Conservation (phyloP, 305 asterid species). For the Fraxinus albicans region DNA sequence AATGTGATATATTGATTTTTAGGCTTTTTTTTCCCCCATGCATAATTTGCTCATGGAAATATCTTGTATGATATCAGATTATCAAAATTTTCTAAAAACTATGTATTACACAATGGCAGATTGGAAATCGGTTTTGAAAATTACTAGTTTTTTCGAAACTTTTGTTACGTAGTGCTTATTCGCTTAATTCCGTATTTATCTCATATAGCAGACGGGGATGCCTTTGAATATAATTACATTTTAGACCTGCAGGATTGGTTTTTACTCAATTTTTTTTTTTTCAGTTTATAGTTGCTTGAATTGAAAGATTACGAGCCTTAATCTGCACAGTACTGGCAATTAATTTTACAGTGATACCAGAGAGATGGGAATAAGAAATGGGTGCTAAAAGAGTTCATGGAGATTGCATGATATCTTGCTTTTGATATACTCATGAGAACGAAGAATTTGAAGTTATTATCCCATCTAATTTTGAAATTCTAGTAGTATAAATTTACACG, state of each 20-base stretch:
- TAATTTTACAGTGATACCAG: background rate
- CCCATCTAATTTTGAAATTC: background rate
- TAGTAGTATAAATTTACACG: too few species aligned
- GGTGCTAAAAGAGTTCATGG: background rate
- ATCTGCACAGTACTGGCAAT: background rate
- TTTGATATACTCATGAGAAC: background rate
- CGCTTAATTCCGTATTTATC: background rate
- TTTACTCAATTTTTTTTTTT: background rate
- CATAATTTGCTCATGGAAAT: background rate
- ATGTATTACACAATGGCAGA: background rate
- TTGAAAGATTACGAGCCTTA: background rate
- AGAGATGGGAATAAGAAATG: background rate
- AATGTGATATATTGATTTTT: background rate
- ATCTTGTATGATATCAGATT: background rate
- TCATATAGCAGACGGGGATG: background rate
- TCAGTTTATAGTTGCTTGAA: background rate
- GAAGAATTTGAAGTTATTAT: background rate
- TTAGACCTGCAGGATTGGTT: background rate
- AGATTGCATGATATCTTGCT: background rate
- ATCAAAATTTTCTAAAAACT: background rate
- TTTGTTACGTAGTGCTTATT: constrained; percentile 2
- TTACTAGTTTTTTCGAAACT: constrained; percentile 12
- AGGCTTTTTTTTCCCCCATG: background rate
- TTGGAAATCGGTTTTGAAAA: background rate
- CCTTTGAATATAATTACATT: background rate